These are phyloP conservation scores for Neonectria hederae DNA, from an alignment of 2,329 filamentous ascomycete species.

Conservation along the genomic window DNA sequence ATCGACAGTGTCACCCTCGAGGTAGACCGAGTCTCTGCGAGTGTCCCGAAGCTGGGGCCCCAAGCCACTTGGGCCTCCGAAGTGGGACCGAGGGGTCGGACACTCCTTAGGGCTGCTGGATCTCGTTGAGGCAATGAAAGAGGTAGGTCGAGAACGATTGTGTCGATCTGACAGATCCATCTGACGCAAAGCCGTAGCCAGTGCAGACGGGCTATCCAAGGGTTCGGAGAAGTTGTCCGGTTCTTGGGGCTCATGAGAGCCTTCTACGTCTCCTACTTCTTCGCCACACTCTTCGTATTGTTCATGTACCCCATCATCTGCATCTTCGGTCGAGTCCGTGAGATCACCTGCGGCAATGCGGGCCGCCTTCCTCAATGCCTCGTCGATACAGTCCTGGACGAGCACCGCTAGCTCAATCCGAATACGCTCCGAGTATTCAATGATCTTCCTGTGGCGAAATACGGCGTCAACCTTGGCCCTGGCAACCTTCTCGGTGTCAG, in stretches of 20 bases:
- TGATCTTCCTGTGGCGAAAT: constrained; percentile 87
- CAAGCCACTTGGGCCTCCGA: constrained; percentile 65
- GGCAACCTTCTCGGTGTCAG: constrained; percentile 86
- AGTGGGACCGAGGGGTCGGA: constrained; percentile 87
- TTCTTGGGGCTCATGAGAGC: constrained; percentile 21
- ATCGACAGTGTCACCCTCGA: constrained; percentile 85
- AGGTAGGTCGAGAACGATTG: constrained; percentile 59
- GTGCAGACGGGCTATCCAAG: constrained; percentile 57
- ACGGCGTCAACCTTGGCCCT: constrained; percentile 93
- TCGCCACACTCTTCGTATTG: constrained; percentile 48
- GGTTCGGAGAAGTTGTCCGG: constrained; percentile 35
- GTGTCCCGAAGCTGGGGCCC: constrained; percentile 66
- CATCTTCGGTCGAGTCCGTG: constrained; percentile 77
- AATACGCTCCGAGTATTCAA: constrained; percentile 96
- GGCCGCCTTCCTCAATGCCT: constrained; percentile 88
- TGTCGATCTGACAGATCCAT: constrained; percentile 46
- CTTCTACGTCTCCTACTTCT: constrained; percentile 42
- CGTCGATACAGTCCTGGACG: constrained; percentile 95
- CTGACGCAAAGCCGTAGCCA: constrained; percentile 63
- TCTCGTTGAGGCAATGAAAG: constrained; percentile 74
- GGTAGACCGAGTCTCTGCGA: constrained; percentile 79
- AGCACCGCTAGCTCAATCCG: constrained; percentile 91
- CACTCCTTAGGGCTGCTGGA: constrained; percentile 93
- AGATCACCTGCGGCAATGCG: constrained; percentile 86
- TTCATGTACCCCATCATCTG: constrained; percentile 57